phyloP scores from a whole-genome alignment of 148 eudicot genomes.

The Nepenthes gracilis region DNA sequence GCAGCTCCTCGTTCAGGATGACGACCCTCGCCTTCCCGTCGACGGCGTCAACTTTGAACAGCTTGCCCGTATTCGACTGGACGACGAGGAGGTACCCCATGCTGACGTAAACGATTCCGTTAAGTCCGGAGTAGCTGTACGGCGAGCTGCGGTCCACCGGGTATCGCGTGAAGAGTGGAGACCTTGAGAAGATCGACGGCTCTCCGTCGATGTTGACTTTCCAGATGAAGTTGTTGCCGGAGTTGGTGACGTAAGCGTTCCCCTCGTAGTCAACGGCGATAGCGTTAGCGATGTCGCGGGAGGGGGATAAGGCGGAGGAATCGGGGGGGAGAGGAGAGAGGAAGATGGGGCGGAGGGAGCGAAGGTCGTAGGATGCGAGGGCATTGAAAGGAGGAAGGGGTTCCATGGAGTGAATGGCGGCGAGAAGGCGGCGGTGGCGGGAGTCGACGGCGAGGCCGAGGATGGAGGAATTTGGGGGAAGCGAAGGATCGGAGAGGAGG shows the following conservation, averaged over 20 bases:
- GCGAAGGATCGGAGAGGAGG: conserved; percentile 28
- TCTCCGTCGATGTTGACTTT: conserved; percentile 39
- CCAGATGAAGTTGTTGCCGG: conserved; percentile 58
- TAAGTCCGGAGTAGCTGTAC: conserved; percentile 44
- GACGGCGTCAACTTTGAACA: conserved; percentile 52
- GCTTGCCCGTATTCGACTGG: conserved; percentile 70
- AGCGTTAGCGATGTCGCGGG: conserved; percentile 43
- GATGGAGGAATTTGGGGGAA: conserved; percentile 40
- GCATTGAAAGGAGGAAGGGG: conserved; percentile 26
- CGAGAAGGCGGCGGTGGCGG: conserved; percentile 45
- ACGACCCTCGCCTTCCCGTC: conserved; percentile 55
- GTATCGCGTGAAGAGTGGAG: conserved; percentile 25
- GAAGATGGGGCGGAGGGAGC: conserved; percentile 30
- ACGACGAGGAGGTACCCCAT: conserved; percentile 57
- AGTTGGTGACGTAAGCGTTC: conserved; percentile 78
- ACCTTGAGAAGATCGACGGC: conserved; percentile 43
- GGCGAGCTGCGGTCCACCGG: conserved; percentile 22
- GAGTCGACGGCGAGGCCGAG: conserved; percentile 55
- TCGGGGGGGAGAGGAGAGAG: conserved; percentile 38
- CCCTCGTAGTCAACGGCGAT: conserved; percentile 60
- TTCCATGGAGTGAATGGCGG: conserved; percentile 12
- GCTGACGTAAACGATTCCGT: conserved; percentile 51
- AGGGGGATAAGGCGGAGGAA: neutral
- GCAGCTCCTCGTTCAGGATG: conserved; percentile 28
- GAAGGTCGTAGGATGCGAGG: conserved; percentile 61